Percentiles rank a stretch among this genome's conserved stretches.
Evolutionary conservation across 805 yeast species (phyloP).

Genomic region (Metschnikowia rubicola): DNA sequence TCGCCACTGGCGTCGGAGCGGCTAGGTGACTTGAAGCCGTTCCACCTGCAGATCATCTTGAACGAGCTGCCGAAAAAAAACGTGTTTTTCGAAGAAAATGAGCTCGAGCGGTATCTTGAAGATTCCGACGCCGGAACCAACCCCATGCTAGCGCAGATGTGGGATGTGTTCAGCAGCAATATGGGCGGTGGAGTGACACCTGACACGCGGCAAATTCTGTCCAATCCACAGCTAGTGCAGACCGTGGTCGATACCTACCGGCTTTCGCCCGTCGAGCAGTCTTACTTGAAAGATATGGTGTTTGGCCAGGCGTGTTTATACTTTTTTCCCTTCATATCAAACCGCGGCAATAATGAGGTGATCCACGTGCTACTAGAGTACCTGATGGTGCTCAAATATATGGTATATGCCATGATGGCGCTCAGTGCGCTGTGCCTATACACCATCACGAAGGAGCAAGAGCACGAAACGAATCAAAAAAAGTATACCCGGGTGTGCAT

Average conservation of each 20-base stretch:
- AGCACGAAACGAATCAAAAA: constrained; percentile 16
- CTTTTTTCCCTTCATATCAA: constrained; percentile 17
- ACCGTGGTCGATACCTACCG: constrained; percentile 13
- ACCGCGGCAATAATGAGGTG: constrained; percentile 14
- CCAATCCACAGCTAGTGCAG: constrained; percentile 12
- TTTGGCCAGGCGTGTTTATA: constrained; percentile 11
- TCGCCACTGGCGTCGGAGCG: constrained; percentile 5
- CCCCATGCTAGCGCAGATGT: constrained; percentile 13
- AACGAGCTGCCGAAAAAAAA: constrained; percentile 14
- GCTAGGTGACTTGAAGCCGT: constrained; percentile 15
- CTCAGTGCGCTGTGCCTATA: constrained; percentile 16
- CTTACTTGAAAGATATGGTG: constrained; percentile 12
- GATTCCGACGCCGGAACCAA: constrained; percentile 10
- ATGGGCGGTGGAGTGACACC: constrained; percentile 3
- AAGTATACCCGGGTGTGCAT: constrained; percentile 18
- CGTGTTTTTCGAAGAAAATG: constrained; percentile 15
- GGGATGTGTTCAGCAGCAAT: constrained; percentile 10
- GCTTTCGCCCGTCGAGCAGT: constrained; percentile 13
- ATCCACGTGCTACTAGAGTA: constrained; percentile 19
- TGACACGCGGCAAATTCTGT: background rate
- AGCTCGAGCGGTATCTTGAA: constrained; percentile 14
- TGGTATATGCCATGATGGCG: constrained; percentile 20
- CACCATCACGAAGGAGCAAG: constrained; percentile 9
- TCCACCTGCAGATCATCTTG: constrained; percentile 17
- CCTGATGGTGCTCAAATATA: constrained; percentile 17